Evolutionary conservation across 2,329 filamentous ascomycete species (phyloP).

Genomic region (Raffaelea ambrosiae): DNA sequence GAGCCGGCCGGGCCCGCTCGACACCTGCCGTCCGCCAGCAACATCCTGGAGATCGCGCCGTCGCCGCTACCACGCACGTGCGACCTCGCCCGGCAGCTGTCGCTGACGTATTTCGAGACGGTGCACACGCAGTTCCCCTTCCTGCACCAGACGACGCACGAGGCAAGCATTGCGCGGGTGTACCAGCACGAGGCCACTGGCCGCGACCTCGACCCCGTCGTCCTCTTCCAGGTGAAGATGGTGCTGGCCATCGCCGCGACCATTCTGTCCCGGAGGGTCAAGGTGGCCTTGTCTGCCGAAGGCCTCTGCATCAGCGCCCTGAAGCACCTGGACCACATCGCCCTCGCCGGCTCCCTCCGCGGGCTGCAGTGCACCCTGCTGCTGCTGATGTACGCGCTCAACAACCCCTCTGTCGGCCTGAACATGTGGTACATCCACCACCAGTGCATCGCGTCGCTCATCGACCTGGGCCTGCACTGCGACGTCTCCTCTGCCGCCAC

Average conservation of each 20-base stretch:
- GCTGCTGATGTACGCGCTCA: slow-evolving; percentile 6
- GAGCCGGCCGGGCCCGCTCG: no score
- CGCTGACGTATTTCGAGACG: not conserved
- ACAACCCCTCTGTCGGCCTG: slow-evolving; percentile 37
- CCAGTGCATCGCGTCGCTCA: slow-evolving; percentile 37
- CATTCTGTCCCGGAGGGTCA: not conserved
- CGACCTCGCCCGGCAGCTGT: no score
- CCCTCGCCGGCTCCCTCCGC: slow-evolving; percentile 29
- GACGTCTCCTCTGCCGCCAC: no score
- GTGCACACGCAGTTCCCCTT: not conserved
- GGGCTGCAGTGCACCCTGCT: slow-evolving; percentile 2
- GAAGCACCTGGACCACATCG: not conserved
- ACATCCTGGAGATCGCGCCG: no score
- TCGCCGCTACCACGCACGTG: no score
- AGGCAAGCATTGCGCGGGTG: not conserved
- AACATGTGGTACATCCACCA: slow-evolving; percentile 49
- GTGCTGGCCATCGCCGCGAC: not conserved
- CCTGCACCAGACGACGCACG: not conserved
- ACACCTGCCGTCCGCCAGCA: no score
- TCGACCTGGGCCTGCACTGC: slow-evolving; percentile 30
- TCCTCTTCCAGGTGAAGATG: not conserved
- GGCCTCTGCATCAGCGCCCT: not conserved
- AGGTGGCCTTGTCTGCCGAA: not conserved
- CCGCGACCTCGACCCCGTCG: not conserved
- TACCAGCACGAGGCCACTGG: not conserved